These are phyloP conservation scores for Porodaedalea pini DNA, from an alignment of 1,284 basidiomycete genomes.

Conservation along the genomic window DNA sequence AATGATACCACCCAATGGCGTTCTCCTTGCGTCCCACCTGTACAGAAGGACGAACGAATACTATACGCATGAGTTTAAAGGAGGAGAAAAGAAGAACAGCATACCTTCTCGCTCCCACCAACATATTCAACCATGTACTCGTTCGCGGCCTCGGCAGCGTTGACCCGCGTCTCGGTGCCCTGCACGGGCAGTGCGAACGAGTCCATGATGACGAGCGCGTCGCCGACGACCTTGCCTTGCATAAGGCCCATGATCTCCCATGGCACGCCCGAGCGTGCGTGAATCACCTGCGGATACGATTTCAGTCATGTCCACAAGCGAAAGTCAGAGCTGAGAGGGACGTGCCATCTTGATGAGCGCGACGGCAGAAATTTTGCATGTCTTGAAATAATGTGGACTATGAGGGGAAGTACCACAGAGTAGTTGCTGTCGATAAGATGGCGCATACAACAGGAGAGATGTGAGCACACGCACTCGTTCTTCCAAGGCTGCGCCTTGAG, in stretches of 20 bases:
- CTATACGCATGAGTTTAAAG: neutral
- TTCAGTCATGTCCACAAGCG: neutral
- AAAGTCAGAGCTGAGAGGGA: conserved; percentile 2
- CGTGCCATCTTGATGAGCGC: conserved; percentile 97
- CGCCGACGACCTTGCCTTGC: conserved; percentile 92
- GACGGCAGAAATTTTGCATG: conserved; percentile 91
- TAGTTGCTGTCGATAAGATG: neutral
- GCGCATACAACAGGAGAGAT: conserved; percentile 2
- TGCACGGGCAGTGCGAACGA: conserved; percentile 96
- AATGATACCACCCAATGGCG: conserved; percentile 98
- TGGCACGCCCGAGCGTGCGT: conserved; percentile 93
- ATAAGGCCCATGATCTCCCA: conserved; percentile 99
- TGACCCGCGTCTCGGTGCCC: conserved; percentile 98
- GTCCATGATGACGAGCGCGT: conserved; percentile 89
- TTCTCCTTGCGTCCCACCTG: conserved; percentile 84
- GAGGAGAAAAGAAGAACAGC: conserved; percentile 21
- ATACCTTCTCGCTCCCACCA: conserved; percentile 71
- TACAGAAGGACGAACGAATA: neutral
- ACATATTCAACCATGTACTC: conserved; percentile 99
- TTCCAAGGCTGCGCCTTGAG: conserved; percentile 81
- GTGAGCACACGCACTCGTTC: conserved; percentile 60
- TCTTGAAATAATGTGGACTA: conserved; percentile 90
- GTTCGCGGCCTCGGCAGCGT: conserved; percentile 93
- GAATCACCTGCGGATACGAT: conserved; percentile 70
- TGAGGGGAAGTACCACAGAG: conserved; percentile 15